A percentile compares a stretch with the other conserved stretches of the same genome.
phyloP scores from a whole-genome alignment of 2,329 filamentous ascomycete genomes.

The Westerdykella sp. region DNA sequence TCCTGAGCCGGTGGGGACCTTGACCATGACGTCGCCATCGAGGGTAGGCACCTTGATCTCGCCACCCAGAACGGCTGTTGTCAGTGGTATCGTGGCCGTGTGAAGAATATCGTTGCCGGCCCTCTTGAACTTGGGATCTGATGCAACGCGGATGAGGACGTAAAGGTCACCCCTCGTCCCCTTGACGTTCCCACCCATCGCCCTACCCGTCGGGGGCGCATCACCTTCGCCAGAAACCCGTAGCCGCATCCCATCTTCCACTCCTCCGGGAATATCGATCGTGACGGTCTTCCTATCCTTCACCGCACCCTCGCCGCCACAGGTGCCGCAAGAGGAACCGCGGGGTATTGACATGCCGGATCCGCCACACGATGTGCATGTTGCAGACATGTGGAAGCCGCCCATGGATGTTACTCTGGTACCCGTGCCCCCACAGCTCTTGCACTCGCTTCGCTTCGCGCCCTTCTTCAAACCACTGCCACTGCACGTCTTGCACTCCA shows the following conservation, averaged over 20 bases:
- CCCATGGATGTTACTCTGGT: slow-evolving; percentile 84
- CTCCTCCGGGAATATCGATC: slow-evolving; percentile 88
- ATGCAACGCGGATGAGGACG: slow-evolving; percentile 81
- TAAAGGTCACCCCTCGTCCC: slow-evolving; percentile 82
- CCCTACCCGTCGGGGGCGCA: slow-evolving; percentile 68
- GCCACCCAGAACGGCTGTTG: slow-evolving; percentile 85
- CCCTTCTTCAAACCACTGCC: slow-evolving; percentile 82
- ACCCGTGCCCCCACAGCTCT: slow-evolving; percentile 77
- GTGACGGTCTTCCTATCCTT: slow-evolving; percentile 76
- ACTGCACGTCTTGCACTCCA: slow-evolving; percentile 72
- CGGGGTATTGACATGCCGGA: slow-evolving; percentile 69
- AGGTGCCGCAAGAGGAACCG: slow-evolving; percentile 74
- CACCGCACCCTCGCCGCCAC: slow-evolving; percentile 75
- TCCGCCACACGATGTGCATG: slow-evolving; percentile 75
- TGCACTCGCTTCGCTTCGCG: slow-evolving; percentile 65
- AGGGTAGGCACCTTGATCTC: slow-evolving; percentile 86
- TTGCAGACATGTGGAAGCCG: slow-evolving; percentile 93
- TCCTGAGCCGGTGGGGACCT: slow-evolving; percentile 82
- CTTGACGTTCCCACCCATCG: slow-evolving; percentile 56
- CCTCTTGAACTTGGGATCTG: slow-evolving; percentile 83
- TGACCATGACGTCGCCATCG: slow-evolving; percentile 83
- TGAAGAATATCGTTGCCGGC: slow-evolving; percentile 86
- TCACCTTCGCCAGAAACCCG: slow-evolving; percentile 82
- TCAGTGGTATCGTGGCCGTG: slow-evolving; percentile 84
- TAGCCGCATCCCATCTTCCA: slow-evolving; percentile 93